Evolutionary conservation across 148 eudicot genomes (phyloP).

Genomic region (Chenopodium suecicum): DNA sequence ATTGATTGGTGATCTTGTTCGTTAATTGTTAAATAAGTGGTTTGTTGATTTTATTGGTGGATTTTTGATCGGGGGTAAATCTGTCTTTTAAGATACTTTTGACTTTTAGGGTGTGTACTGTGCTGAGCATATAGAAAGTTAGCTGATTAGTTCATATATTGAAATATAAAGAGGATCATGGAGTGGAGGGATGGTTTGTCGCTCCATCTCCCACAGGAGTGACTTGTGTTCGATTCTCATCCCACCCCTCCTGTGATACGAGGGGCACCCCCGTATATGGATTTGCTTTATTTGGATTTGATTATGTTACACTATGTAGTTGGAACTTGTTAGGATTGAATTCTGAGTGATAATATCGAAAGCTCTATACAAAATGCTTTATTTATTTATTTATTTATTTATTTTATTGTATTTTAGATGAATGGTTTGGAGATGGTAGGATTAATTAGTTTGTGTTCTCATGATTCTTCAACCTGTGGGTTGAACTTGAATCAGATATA

Average conservation of each 20-base stretch:
- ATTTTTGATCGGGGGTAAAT: not conserved
- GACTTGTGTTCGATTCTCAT: not conserved
- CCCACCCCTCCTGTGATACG: too few species aligned
- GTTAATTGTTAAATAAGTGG: not conserved
- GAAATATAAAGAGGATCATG: not conserved
- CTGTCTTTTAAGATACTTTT: not conserved
- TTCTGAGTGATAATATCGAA: not conserved
- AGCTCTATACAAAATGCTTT: too few species aligned
- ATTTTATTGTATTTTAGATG: not conserved
- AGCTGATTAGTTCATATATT: not conserved
- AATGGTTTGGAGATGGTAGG: not conserved
- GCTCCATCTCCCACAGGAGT: too few species aligned
- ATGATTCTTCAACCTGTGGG: not conserved
- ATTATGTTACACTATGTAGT: not conserved
- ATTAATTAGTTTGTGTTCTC: too few species aligned
- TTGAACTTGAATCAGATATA: not conserved
- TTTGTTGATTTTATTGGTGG: not conserved
- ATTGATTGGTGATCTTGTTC: not conserved
- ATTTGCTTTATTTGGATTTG: too few species aligned
- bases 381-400: too few species aligned
- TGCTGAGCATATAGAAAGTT: not conserved
- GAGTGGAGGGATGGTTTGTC: too few species aligned
- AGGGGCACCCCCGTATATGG: too few species aligned
- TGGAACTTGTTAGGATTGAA: too few species aligned
- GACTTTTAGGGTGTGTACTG: not conserved